Percentiles rank a stretch among this genome's conserved stretches.
These are phyloP conservation scores for Mycena indigotica DNA, from an alignment of 768 basidiomycete genomes.

Conservation along the genomic window DNA sequence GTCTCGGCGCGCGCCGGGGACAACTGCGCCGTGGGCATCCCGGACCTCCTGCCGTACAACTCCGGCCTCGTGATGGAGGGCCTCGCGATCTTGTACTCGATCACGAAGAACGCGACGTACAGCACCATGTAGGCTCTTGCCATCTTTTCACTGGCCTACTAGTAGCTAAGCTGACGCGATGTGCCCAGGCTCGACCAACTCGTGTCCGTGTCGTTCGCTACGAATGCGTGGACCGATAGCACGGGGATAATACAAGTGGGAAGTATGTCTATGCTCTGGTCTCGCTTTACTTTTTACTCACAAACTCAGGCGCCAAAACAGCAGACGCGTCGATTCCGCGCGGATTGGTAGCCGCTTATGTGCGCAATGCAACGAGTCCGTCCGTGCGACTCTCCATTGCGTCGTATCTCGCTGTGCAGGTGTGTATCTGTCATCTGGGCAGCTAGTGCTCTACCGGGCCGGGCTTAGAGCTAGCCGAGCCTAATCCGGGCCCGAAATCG, in stretches of 20 bases:
- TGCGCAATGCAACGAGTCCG: not conserved
- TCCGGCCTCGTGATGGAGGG: slow-evolving; percentile 10
- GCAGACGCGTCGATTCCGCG: slow-evolving; percentile 4
- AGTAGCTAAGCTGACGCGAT: no score
- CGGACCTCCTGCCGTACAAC: not conserved
- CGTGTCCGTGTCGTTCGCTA: not conserved
- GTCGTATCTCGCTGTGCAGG: slow-evolving; percentile 4
- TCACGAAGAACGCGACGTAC: slow-evolving; percentile 4
- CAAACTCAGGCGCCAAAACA: not conserved
- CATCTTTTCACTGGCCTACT: no score
- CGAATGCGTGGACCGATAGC: not conserved
- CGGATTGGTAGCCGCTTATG: slow-evolving; percentile 1
- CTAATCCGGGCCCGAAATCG: no score
- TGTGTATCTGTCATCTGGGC: no score
- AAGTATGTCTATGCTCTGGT: not conserved
- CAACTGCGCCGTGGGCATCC: not conserved
- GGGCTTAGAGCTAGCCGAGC: no score
- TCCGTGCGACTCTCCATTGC: not conserved
- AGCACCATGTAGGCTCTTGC: no score
- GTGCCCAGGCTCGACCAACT: not conserved
- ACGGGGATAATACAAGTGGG: slow-evolving; percentile 6
- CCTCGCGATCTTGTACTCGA: slow-evolving; percentile 6
- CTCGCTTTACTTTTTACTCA: no score
- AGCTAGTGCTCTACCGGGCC: no score
- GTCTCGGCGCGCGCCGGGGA: not conserved